Base-by-base conservation (phyloP, 2,329 filamentous ascomycete genomes). In the Apiospora phragmitis region DNA sequence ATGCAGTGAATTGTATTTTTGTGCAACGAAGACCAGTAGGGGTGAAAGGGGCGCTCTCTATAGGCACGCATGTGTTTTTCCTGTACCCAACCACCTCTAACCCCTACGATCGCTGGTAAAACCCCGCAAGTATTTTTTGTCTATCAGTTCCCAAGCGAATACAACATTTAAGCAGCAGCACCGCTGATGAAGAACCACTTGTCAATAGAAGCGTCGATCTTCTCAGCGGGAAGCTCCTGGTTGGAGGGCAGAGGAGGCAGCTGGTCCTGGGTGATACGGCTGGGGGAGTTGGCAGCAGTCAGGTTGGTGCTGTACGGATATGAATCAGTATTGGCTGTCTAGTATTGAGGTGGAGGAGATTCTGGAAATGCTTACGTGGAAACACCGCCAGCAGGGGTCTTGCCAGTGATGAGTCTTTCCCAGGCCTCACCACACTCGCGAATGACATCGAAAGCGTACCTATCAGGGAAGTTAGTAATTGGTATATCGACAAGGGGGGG, bases 151-250 rank as follows among this genome's bases (percentile, higher is more conserved):
- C 41, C n/a, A 45, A 45, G 41, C 21, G 42, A n/a, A 29, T 45
- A 43, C 42, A n/a, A 21, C 42, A 65, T 78, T 86, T 93, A 95
- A 78, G 92, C 88, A 78, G 94, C 94, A 81, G 96, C 96, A 84
- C 96, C 96, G 83, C 94, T 97, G 85, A 99, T 99, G 91, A 98
- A 99, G 93, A 99, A 99, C 96, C 96, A 99, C 91, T 99, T 99
- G 91, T 99, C 96, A 81, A 98, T 97, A 85, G 92, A 97, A 82
- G 91, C 89, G 82, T 99, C 96, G 78, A 99, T 97, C 80, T 95
- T 95, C 75, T 92, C 95, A 72, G 96, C 91, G 70, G 89, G 82
- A 71, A 97, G 87, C 80, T 97, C 92, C 90, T 98, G 89, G 85
- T 93, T 87, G 74, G 89, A 80, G 72, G 94, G 94, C 76, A 99